Conservation (phyloP, 768 basidiomycete species). For the Tulasnella sp. region DNA sequence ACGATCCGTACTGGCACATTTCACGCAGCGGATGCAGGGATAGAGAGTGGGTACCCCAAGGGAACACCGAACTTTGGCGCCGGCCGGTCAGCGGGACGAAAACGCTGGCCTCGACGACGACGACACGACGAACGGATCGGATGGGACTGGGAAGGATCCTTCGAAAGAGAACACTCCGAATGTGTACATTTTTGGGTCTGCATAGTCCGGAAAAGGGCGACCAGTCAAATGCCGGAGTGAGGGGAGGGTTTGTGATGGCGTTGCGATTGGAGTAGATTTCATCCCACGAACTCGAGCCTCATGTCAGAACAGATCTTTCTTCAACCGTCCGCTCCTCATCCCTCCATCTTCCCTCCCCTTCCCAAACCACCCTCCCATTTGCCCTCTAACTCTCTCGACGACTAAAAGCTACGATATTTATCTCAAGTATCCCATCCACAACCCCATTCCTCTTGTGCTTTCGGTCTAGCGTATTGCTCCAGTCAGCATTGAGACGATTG, state of each 20-base stretch:
- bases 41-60: background rate
- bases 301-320: conserved; percentile 12
- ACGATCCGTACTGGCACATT: background rate
- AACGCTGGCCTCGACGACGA: background rate
- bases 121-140: background rate
- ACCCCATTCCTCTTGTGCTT: background rate
- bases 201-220: background rate
- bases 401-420: conserved; percentile 18
- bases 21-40: background rate
- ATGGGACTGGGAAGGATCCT: background rate
- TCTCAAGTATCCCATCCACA: conserved; percentile 10
- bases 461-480: background rate
- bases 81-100: background rate
- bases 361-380: conserved; percentile 6
- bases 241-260: conserved; percentile 9
- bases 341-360: background rate
- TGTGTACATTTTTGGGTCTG: background rate
- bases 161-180: background rate
- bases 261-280: conserved; percentile 15
- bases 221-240: conserved; percentile 7
- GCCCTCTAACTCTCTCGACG: conserved; percentile 10
- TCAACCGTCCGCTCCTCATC: conserved; percentile 3
- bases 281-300: conserved; percentile 13
- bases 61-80: background rate
- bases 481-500: conserved; percentile 14